Evolutionary conservation across 2,329 filamentous ascomycete species (phyloP).

Genomic region (Curvularia lunata): DNA sequence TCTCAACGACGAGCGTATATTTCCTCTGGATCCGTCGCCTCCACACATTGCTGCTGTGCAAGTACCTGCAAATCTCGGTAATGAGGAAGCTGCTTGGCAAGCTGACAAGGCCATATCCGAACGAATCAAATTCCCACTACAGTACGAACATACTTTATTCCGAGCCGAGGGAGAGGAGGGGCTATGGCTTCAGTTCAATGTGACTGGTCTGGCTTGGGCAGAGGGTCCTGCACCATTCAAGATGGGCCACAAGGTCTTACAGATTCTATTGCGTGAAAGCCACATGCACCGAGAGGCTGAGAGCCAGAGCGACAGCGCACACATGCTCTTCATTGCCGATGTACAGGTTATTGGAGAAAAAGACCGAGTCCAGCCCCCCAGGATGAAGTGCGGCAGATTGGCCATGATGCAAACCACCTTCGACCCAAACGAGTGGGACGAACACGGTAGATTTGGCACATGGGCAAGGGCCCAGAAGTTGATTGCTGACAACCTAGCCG

Average conservation of each 20-base stretch:
- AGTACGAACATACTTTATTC: constrained; percentile 36
- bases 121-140: constrained; percentile 28
- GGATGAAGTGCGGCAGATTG: constrained; percentile 39
- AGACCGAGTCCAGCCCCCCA: constrained; percentile 27
- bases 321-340: constrained; percentile 28
- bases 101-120: constrained; percentile 15
- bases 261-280: constrained; percentile 29
- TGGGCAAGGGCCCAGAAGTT: constrained; percentile 25
- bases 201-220: constrained; percentile 24
- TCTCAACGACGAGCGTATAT: constrained; percentile 32
- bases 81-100: constrained; percentile 19
- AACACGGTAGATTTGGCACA: constrained; percentile 38
- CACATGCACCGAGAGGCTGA: background rate
- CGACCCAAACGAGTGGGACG: constrained; percentile 40
- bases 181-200: constrained; percentile 39
- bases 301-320: background rate
- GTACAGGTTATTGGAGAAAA: constrained; percentile 31
- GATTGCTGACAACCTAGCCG: constrained; percentile 15
- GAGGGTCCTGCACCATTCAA: constrained; percentile 8
- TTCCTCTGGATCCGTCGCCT: constrained; percentile 33
- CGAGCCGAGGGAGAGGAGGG: constrained; percentile 19
- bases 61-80: constrained; percentile 24
- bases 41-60: constrained; percentile 32
- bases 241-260: constrained; percentile 34
- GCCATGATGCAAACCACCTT: constrained; percentile 34